These are phyloP conservation scores for Candida sonorensis DNA, from an alignment of 805 yeast species.

Conservation along the genomic window DNA sequence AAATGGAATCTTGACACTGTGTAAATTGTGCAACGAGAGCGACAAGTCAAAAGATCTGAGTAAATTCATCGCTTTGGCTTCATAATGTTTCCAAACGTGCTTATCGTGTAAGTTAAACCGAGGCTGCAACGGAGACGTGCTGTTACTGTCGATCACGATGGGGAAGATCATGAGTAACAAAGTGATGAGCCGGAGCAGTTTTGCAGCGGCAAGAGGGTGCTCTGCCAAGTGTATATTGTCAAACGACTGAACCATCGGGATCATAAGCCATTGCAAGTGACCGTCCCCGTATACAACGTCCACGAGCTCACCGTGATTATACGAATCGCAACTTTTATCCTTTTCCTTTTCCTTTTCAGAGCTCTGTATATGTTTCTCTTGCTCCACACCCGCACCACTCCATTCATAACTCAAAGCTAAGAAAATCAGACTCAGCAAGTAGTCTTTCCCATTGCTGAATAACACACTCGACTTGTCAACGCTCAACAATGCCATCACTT, in stretches of 20 bases:
- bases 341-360: slow-evolving; percentile 7
- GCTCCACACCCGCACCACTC: too few species aligned
- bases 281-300: slow-evolving; percentile 18
- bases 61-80: slow-evolving; percentile 36
- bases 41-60: slow-evolving; percentile 42
- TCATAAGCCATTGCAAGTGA: slow-evolving; percentile 23
- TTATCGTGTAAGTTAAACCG: slow-evolving; percentile 16
- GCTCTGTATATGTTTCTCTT: too few species aligned
- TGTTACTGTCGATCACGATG: slow-evolving; percentile 16
- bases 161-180: slow-evolving; percentile 41
- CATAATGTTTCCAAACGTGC: slow-evolving; percentile 42
- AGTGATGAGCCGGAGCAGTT: slow-evolving; percentile 38
- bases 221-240: slow-evolving; percentile 37
- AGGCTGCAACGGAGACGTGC: slow-evolving; percentile 9
- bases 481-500: slow-evolving; percentile 38
- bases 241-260: slow-evolving; percentile 33
- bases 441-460: too few species aligned
- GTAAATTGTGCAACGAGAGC: slow-evolving; percentile 22
- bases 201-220: slow-evolving; percentile 32
- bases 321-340: background rate
- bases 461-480: slow-evolving; percentile 36
- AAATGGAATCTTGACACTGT: slow-evolving; percentile 15
- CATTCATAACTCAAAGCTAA: slow-evolving; percentile 33
- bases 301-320: slow-evolving; percentile 5
- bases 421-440: too few species aligned